These are phyloP conservation scores for Royoungia palumana DNA, from an alignment of 768 basidiomycete genomes.

Conservation along the genomic window DNA sequence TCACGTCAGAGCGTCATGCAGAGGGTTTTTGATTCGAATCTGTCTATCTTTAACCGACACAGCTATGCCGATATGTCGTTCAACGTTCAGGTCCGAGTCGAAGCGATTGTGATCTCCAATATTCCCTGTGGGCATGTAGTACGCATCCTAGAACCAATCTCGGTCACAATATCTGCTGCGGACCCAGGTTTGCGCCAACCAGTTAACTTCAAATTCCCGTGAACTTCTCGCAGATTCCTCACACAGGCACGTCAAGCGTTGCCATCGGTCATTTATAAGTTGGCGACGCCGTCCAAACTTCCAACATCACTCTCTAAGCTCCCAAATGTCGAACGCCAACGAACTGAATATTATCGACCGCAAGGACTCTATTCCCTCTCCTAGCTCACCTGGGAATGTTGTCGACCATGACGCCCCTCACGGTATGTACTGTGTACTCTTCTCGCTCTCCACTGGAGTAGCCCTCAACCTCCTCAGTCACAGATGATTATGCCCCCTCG, in stretches of 20 bases:
- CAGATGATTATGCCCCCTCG: conserved; percentile 48
- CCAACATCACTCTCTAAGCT: background rate
- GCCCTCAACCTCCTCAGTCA: conserved; percentile 45
- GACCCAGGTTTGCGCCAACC: background rate
- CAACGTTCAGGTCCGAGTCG: too few species aligned
- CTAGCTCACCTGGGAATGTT: conserved; percentile 50
- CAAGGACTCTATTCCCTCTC: conserved; percentile 52
- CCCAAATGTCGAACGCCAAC: conserved; percentile 26
- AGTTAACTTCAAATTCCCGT: background rate
- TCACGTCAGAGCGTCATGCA: too few species aligned
- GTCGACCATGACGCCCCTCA: conserved; percentile 69
- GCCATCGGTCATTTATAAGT: conserved; percentile 14
- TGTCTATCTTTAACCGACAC: too few species aligned
- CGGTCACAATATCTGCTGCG: conserved; percentile 8
- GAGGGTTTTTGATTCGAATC: too few species aligned
- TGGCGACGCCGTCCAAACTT: background rate
- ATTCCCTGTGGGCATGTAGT: too few species aligned
- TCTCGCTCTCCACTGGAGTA: background rate
- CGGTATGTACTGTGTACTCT: conserved; percentile 40
- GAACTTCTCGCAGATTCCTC: background rate
- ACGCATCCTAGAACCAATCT: background rate
- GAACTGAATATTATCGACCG: conserved; percentile 33
- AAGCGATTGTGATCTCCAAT: too few species aligned
- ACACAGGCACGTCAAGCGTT: too few species aligned
- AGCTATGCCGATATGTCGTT: too few species aligned